Conservation (phyloP, 2,329 filamentous ascomycete species). For the Zymoseptoria brevis region DNA sequence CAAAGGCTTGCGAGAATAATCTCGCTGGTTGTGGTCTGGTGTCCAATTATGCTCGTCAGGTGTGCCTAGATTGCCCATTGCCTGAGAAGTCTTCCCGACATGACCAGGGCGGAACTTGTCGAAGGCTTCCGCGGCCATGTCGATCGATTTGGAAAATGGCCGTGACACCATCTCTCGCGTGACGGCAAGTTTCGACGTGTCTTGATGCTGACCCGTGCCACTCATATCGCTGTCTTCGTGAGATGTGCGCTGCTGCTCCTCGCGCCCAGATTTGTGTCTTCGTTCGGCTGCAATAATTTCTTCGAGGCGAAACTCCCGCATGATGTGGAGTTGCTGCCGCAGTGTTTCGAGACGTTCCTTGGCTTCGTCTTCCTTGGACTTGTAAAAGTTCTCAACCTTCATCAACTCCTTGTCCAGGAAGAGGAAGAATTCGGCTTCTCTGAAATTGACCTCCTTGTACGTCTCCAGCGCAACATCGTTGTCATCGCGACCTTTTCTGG, state of each 20-base stretch:
- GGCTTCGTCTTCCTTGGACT: slow-evolving; percentile 77
- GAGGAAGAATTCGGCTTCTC: slow-evolving; percentile 75
- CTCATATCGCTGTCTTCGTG: not conserved
- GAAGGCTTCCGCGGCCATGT: slow-evolving; percentile 12
- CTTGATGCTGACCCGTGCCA: not conserved
- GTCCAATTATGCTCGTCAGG: slow-evolving; percentile 21
- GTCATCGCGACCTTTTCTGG: slow-evolving; percentile 30
- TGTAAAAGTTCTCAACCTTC: slow-evolving; percentile 92
- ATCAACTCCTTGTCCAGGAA: slow-evolving; percentile 77
- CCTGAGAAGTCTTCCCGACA: slow-evolving; percentile 50
- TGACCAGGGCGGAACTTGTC: slow-evolving; percentile 34
- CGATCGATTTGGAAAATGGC: slow-evolving; percentile 12
- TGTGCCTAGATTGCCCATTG: slow-evolving; percentile 33
- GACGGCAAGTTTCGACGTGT: slow-evolving; percentile 1
- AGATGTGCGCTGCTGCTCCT: not conserved
- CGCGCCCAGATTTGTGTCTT: slow-evolving; percentile 13
- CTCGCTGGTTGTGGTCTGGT: slow-evolving; percentile 28
- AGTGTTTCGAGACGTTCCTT: slow-evolving; percentile 62
- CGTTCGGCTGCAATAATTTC: slow-evolving; percentile 53
- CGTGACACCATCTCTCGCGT: slow-evolving; percentile 3
- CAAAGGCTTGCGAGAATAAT: slow-evolving; percentile 36
- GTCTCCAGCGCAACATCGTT: slow-evolving; percentile 45
- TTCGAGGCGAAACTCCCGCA: slow-evolving; percentile 73
- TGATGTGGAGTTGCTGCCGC: slow-evolving; percentile 80
- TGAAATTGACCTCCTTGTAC: slow-evolving; percentile 58